Base-by-base conservation (phyloP, 1,284 basidiomycete genomes). In the Melampsora medusae region DNA sequence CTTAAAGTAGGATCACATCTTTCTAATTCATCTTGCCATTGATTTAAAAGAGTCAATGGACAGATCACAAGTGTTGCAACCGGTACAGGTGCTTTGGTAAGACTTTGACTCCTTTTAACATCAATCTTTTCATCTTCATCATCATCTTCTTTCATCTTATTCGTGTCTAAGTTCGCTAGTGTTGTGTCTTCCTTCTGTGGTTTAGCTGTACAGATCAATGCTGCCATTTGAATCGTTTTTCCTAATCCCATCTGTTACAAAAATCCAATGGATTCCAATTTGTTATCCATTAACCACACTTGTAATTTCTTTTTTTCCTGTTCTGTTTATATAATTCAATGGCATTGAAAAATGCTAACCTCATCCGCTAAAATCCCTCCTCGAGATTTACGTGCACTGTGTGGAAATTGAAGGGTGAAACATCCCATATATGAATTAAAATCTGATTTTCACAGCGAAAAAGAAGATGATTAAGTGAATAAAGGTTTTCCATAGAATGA, bases 141-240 rank as follows among this genome's bases (percentile, higher is more conserved):
- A 10, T 53, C 50, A 6, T 53, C 28, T 22, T 56, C 53, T 56
- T 56, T 25, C 22, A 42, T 12, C 35, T 50, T 14, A 16, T 71
- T 25, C 42, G 60, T 16, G 7, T 38, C 6, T 49, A 33, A 33
- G 5, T 12, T 71, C 31, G 50, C 61, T 7, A 59, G 60, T 71
- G 33, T 35, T 22, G 66, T 25, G 7, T 70, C 86, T 86, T 53
- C 86, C 87, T 46, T 38, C 16, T 61, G 25, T 59, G 75, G 77
- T 5, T 80, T 81, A 48, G 91, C 92, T 14, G 89, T 89, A 79
- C 97, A 93, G 33, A 98, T 91, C 50, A 98, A 87, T 14, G 93
- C 90, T 1, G 94, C 92, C 68, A 97, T 85, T 93, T 97, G 96
- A 81, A 96, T 94, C 0, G 96, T 97, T 85, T 99, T 99, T 4